Conservation (phyloP, 495 filamentous ascomycete species). For the Penicillium pancosmium region DNA sequence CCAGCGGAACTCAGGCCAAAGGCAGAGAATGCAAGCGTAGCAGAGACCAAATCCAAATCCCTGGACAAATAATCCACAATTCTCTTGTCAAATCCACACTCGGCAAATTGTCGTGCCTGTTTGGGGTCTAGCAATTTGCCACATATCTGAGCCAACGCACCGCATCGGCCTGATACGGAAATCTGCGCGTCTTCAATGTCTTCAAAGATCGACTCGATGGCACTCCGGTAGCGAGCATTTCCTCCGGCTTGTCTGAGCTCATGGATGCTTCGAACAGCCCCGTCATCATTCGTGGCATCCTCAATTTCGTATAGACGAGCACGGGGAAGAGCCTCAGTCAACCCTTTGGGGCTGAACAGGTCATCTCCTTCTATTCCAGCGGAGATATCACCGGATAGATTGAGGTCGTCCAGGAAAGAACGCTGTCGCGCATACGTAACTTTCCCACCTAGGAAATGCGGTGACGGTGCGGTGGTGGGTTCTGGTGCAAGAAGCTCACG, state of each 20-base stretch:
- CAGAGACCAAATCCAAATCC: conserved; percentile 35
- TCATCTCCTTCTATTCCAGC: conserved; percentile 8
- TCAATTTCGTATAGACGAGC: conserved; percentile 39
- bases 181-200: conserved; percentile 68
- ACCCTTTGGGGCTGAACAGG: conserved; percentile 1
- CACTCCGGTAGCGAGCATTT: conserved; percentile 78
- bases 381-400: conserved; percentile 15
- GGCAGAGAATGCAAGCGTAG: conserved; percentile 36
- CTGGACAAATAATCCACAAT: conserved; percentile 52
- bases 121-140: conserved; percentile 67
- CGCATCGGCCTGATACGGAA: conserved; percentile 51
- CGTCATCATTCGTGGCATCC: conserved; percentile 54
- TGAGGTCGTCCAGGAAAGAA: conserved; percentile 57
- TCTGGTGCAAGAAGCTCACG: conserved; percentile 17
- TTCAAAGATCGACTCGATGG: conserved; percentile 80
- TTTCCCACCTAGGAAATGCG: conserved; percentile 40
- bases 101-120: conserved; percentile 71
- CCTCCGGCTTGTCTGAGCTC: conserved; percentile 86
- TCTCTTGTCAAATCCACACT: conserved; percentile 69
- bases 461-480: conserved; percentile 17
- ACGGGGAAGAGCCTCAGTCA: conserved; percentile 12
- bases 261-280: conserved; percentile 78
- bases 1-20: conserved; percentile 31
- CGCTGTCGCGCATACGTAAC: conserved; percentile 67
- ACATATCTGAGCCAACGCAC: conserved; percentile 68